phyloP scores from a whole-genome alignment of 768 basidiomycete genomes.

The Tylopilus plumbeoviolaceoides region DNA sequence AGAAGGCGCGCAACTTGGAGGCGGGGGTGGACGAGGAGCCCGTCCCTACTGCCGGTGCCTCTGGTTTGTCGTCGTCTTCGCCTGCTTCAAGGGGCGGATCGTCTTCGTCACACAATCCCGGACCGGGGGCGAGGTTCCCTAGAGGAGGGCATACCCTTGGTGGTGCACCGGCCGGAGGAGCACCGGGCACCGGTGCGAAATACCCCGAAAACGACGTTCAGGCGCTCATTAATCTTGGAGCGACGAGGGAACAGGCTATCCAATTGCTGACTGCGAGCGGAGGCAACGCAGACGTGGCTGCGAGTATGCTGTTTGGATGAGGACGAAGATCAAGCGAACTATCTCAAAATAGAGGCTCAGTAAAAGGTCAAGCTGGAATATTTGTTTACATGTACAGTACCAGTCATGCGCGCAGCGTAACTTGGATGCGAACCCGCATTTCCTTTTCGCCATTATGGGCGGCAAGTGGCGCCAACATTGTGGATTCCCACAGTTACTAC shows the following conservation, averaged over 20 bases:
- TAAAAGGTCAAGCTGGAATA: neutral
- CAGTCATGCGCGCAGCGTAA: neutral
- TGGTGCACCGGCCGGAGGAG: slow-evolving; percentile 29
- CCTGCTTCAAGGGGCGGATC: slow-evolving; percentile 12
- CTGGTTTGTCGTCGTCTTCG: slow-evolving; percentile 6
- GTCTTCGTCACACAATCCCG: slow-evolving; percentile 40
- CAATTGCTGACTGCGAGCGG: slow-evolving; percentile 70
- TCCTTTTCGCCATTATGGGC: too few species aligned
- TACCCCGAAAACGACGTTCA: slow-evolving; percentile 58
- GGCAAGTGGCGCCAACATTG: too few species aligned
- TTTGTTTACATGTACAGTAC: slow-evolving; percentile 1
- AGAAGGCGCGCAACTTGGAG: slow-evolving; percentile 57
- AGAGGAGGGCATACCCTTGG: slow-evolving; percentile 67
- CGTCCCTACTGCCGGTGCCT: slow-evolving; percentile 12
- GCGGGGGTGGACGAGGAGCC: slow-evolving; percentile 27
- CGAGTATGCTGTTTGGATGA: slow-evolving; percentile 73
- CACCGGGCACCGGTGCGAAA: slow-evolving; percentile 46
- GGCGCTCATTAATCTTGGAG: slow-evolving; percentile 75
- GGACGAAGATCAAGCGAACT: neutral
- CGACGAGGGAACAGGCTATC: slow-evolving; percentile 71
- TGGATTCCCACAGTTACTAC: too few species aligned
- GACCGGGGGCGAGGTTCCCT: slow-evolving; percentile 46
- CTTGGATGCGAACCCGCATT: too few species aligned
- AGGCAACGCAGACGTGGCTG: slow-evolving; percentile 87
- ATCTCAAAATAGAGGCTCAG: slow-evolving; percentile 2